Conservation (phyloP, 345 rosid species). For the Linum tenue region DNA sequence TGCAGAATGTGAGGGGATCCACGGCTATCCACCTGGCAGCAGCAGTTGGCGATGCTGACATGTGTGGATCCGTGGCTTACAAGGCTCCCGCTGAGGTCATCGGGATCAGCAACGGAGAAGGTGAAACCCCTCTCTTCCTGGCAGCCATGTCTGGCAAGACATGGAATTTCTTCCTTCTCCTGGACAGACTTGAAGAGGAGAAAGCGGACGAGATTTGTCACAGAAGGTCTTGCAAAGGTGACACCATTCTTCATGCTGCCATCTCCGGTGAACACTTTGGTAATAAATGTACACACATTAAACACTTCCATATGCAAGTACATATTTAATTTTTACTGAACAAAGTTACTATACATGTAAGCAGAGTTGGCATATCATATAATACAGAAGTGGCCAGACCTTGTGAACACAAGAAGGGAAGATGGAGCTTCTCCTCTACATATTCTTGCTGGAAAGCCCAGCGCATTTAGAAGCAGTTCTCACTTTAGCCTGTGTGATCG, state of each 20-base stretch:
- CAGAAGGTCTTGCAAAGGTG: background rate
- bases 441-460: slow-evolving; percentile 13
- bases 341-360: background rate
- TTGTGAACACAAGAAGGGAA: slow-evolving; percentile 4
- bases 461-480: slow-evolving; percentile 11
- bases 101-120: background rate
- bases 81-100: background rate
- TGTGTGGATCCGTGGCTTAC: slow-evolving; percentile 16
- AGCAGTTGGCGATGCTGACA: slow-evolving; percentile 13
- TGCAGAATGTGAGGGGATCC: slow-evolving; percentile 17
- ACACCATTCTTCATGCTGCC: slow-evolving; percentile 27
- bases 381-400: slow-evolving; percentile 2
- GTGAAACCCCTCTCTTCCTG: slow-evolving; percentile 20
- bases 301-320: no score
- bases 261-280: slow-evolving; percentile 18
- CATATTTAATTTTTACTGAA: no score
- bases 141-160: slow-evolving; percentile 19
- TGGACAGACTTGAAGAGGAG: background rate
- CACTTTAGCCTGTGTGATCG: slow-evolving; percentile 7
- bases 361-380: slow-evolving; percentile 16
- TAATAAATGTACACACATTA: background rate
- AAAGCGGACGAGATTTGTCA: background rate
- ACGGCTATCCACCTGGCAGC: slow-evolving; percentile 23
- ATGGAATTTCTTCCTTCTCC: slow-evolving; percentile 17
- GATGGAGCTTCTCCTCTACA: slow-evolving; percentile 14